Base-by-base conservation (phyloP, 306 rosid species). In the Betula pendula region DNA sequence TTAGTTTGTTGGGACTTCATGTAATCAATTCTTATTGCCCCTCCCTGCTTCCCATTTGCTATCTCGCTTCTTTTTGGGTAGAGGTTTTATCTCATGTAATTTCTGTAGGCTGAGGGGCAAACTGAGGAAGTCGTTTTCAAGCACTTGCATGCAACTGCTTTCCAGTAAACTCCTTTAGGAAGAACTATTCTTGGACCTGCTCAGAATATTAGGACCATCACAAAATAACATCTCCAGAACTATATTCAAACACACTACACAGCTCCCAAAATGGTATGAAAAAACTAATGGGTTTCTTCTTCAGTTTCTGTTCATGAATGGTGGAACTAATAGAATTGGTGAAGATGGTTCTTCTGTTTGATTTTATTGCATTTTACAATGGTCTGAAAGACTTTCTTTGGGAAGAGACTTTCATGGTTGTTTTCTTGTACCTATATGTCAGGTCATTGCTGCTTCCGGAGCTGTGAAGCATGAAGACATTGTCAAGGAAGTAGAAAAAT, bases 121-220 rank as follows among this genome's bases (percentile, higher is more conserved):
- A 90, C 95, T 2, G 98, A 91, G 77, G 97, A 91, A 86, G 98
- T 93, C 19, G 85, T 93, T 50, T 93, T 91, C 65, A 96, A 91
- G 65, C 98, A 93, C 78, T 86, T 93, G 72, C 98, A 93, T 8
- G 97, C 98, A 72, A 91, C 96, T 81, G 98, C 98, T 47, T 93
- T 93, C 91, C 98, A 93, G 79, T 89, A 93, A 74, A 88, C 96
- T 76, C 96, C 98, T 67, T 87, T 93, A 55, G 98, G 97, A 56
- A 90, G 98, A 90, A 93, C 97, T 17, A 93, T 91, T 79, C 91
- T 93, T 48, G 98, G 98, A 67, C 96, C 98, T 68, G 90, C 96
- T 72, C 84, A 87, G 70, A 93, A 93, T 73, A 89, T 93, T 35
- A 89, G 74, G 83, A 91, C 98, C 66, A 93, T 93, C 72, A 91